Conservation (phyloP, 352 stramenopile genomes). For the Thraustotheca clavata region DNA sequence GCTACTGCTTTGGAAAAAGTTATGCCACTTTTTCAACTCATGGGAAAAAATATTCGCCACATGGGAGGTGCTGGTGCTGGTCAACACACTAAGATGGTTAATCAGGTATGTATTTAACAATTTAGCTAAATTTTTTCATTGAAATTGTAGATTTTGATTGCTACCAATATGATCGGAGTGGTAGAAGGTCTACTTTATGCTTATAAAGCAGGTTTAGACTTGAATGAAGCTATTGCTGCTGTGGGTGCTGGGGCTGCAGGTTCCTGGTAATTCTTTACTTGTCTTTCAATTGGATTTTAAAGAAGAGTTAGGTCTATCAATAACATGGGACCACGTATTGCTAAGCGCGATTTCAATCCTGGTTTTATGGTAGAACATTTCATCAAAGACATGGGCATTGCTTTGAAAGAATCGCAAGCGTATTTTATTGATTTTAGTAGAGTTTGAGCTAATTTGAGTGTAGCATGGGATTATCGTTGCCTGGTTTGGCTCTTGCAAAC, state of each 20-base stretch:
- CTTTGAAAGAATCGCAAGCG: constrained; percentile 73
- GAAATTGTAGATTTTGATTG: constrained; percentile 48
- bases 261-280: constrained; percentile 37
- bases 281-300: neutral
- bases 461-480: constrained; percentile 81
- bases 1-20: constrained; percentile 66
- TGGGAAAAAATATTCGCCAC: constrained; percentile 86
- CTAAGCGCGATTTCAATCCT: constrained; percentile 81
- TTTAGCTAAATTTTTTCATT: neutral
- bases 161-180: constrained; percentile 84
- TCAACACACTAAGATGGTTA: constrained; percentile 90
- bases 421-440: neutral
- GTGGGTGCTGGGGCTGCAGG: constrained; percentile 79
- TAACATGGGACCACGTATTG: constrained; percentile 84
- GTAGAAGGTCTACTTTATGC: constrained; percentile 84
- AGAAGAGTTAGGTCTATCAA: constrained; percentile 55
- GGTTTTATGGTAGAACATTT: constrained; percentile 91
- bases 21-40: constrained; percentile 81
- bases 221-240: constrained; percentile 79
- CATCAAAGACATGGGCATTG: constrained; percentile 87
- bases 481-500: constrained; percentile 73
- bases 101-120: constrained; percentile 48
- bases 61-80: constrained; percentile 77
- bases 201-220: constrained; percentile 77
- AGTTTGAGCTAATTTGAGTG: neutral